Evolutionary conservation across 1,284 basidiomycete species (phyloP), one percentile per base, ranked within the genome.

Genomic region (Microbotryum violaceum): DNA sequence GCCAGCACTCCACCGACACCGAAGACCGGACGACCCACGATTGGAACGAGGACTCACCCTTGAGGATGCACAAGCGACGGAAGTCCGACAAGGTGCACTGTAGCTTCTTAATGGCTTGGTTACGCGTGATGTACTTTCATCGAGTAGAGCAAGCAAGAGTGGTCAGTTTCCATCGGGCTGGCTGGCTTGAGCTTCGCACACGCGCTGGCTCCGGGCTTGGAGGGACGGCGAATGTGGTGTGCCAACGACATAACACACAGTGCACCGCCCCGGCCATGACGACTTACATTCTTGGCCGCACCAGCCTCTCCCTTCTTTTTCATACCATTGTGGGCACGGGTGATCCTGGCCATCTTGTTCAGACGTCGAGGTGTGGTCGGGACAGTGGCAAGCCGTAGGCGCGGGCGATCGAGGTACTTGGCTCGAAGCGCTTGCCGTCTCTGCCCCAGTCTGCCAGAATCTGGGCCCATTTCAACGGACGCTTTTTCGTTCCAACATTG

Each of bases 31-130:
- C 20, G 45, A 59, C 18, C 47, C 5, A 16, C 52, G 59, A 25
- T 37, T 33, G 27, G 25, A n/a, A n/a, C 16, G 33, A 9, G 14
- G 49, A 14, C 79, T 62, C 70, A 89, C 92, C 96, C 81, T 99
- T 99, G 70, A 99, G 80, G 71, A 99, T 99, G 77, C 96, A 99
- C 56, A 99, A 80, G 62, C 96, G 83, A 65, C 96, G 85, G 79
- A 99, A 99, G 78, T 99, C 96, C 60, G 92, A 89, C 47, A 99
- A 81, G 45, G 94, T 94, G 75, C 92, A 89, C 79, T 99, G 96
- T 23, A 98, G 82, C 79, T 77, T 77, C 73, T 77, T 78, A 62
- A 77, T 71, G 16, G 77, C 92, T 63, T 87, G 81, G 63, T 91
- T 91, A 49, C 96, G 85, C 51, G 96, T 98, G 61, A 77, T 69